Evolutionary conservation across 2,329 filamentous ascomycete genomes (phyloP).

Genomic region (Cercospora nicotianae): DNA sequence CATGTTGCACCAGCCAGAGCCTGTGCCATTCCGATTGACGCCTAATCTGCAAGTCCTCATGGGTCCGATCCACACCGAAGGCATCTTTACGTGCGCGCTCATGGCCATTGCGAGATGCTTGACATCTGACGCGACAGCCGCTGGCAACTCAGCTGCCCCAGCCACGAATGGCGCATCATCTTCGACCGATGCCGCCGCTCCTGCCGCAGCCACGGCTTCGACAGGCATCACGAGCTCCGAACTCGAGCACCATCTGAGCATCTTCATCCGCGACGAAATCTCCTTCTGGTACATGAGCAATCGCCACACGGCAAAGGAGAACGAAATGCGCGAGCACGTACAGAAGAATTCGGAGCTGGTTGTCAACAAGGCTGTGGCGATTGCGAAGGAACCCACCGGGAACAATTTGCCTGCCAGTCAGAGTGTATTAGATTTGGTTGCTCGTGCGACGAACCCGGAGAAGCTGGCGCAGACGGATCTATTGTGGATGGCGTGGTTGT

Average conservation of each 20-base stretch:
- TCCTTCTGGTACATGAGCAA: conserved; percentile 90
- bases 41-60: conserved; percentile 95
- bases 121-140: conserved; percentile 65
- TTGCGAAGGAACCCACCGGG: conserved; percentile 69
- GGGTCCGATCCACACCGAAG: conserved; percentile 92
- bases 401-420: conserved; percentile 86
- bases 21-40: conserved; percentile 94
- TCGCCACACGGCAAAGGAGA: conserved; percentile 65
- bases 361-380: conserved; percentile 81
- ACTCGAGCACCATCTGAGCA: conserved; percentile 88
- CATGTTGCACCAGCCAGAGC: conserved; percentile 91
- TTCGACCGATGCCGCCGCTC: conserved; percentile 11
- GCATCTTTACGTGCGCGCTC: conserved; percentile 89
- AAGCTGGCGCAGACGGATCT: conserved; percentile 86
- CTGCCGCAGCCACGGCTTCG: conserved; percentile 17
- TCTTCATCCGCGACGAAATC: conserved; percentile 98
- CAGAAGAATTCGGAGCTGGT: conserved; percentile 86
- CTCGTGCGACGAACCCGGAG: conserved; percentile 88
- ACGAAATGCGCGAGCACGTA: conserved; percentile 74
- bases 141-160: conserved; percentile 23
- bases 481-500: conserved; percentile 97
- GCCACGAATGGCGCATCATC: conserved; percentile 44
- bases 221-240: conserved; percentile 52
- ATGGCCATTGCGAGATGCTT: conserved; percentile 96
- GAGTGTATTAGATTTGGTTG: conserved; percentile 91